phyloP scores from a whole-genome alignment of 2,329 filamentous ascomycete genomes.

The Sodiomyces alkalinus region DNA sequence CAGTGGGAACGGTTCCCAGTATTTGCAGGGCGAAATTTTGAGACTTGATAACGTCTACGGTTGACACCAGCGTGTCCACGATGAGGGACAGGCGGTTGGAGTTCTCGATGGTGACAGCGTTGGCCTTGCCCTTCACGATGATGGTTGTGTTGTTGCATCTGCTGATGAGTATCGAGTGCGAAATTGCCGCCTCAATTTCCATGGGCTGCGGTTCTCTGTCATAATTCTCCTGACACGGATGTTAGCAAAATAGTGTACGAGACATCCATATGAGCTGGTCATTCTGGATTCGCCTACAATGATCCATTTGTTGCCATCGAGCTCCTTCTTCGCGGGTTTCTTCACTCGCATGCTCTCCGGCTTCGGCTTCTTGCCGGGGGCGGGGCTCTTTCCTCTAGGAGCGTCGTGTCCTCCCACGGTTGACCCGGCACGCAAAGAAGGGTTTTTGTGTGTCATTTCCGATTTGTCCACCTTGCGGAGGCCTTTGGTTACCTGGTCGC shows the following conservation, averaged over 20 bases:
- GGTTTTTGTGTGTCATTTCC: slow-evolving; percentile 98
- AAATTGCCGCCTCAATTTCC: slow-evolving; percentile 66
- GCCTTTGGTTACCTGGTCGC: slow-evolving; percentile 72
- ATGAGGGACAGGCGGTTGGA: slow-evolving; percentile 71
- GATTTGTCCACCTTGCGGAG: slow-evolving; percentile 89
- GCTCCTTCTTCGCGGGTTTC: slow-evolving; percentile 64
- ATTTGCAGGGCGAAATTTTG: slow-evolving; percentile 92
- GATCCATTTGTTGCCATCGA: slow-evolving; percentile 87
- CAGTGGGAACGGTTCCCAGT: slow-evolving; percentile 68
- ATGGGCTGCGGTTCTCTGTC: slow-evolving; percentile 61
- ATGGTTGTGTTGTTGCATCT: slow-evolving; percentile 85
- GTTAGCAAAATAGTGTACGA: slow-evolving; percentile 4
- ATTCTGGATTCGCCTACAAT: slow-evolving; percentile 37
- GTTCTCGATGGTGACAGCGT: slow-evolving; percentile 94
- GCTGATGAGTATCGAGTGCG: slow-evolving; percentile 83
- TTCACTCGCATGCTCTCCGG: slow-evolving; percentile 73
- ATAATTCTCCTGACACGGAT: slow-evolving; percentile 60
- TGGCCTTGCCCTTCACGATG: slow-evolving; percentile 82
- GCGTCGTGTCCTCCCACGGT: slow-evolving; percentile 46
- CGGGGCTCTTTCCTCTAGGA: slow-evolving; percentile 63
- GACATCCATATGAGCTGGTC: background rate
- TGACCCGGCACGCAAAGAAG: slow-evolving; percentile 59
- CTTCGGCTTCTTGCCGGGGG: slow-evolving; percentile 76
- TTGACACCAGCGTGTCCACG: slow-evolving; percentile 78
- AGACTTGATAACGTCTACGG: slow-evolving; percentile 89